Percentiles rank a stretch among this genome's conserved stretches.
Conservation (phyloP, 164 flowering plant species). For the Vitis cinerea region DNA sequence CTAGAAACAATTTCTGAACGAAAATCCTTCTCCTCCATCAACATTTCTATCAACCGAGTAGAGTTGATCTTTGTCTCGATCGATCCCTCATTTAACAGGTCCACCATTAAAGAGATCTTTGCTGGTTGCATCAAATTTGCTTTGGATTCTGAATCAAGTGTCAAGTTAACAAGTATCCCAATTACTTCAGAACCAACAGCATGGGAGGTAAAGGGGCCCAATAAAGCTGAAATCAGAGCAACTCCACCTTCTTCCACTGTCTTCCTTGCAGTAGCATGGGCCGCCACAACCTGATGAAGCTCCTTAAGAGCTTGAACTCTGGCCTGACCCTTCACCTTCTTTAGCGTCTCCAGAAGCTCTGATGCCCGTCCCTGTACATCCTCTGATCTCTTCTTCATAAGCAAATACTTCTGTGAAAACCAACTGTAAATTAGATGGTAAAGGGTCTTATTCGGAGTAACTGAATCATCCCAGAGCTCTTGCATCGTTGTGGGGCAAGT, state of each 20-base stretch:
- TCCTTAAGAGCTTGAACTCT: constrained; percentile 80
- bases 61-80: constrained; percentile 80
- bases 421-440: constrained; percentile 37
- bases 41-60: constrained; percentile 50
- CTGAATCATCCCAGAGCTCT: constrained; percentile 64
- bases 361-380: constrained; percentile 76
- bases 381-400: constrained; percentile 74
- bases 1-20: constrained; percentile 64
- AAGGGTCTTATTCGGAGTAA: constrained; percentile 64
- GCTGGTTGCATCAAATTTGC: constrained; percentile 71
- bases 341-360: constrained; percentile 68
- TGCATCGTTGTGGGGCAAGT: constrained; percentile 78
- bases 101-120: constrained; percentile 73
- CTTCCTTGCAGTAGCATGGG: constrained; percentile 62
- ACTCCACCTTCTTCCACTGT: constrained; percentile 72
- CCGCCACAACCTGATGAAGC: constrained; percentile 50
- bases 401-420: constrained; percentile 58
- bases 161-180: constrained; percentile 69
- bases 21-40: constrained; percentile 69
- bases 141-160: constrained; percentile 64
- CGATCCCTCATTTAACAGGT: constrained; percentile 85
- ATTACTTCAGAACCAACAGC: constrained; percentile 84
- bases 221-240: constrained; percentile 47
- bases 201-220: constrained; percentile 87
- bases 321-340: constrained; percentile 78